A percentile compares a stretch with the other conserved stretches of the same genome.
phyloP scores from a whole-genome alignment of 805 yeast genomes.

The Debaryomyces maramus region DNA sequence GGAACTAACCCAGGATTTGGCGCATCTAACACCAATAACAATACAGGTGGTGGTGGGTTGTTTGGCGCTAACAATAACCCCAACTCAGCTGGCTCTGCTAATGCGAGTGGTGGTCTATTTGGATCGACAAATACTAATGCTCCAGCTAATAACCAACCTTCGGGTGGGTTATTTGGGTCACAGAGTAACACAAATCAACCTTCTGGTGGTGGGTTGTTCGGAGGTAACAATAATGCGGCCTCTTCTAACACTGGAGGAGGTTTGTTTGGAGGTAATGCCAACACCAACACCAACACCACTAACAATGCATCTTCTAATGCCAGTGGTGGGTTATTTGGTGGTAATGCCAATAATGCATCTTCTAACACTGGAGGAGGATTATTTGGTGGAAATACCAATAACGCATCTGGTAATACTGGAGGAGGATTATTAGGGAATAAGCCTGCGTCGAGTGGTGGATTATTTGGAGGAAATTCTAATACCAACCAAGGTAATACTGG shows the following conservation, averaged over 20 bases:
- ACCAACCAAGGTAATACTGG: constrained; percentile 10
- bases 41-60: constrained; percentile 13
- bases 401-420: constrained; percentile 4
- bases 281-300: no score
- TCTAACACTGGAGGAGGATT: constrained; percentile 17
- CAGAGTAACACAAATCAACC: constrained; percentile 1
- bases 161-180: constrained; percentile 9
- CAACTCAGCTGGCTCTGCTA: background rate
- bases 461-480: constrained; percentile 13
- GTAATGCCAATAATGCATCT: constrained; percentile 1
- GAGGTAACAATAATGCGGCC: background rate
- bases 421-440: constrained; percentile 32
- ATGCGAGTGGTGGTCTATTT: constrained; percentile 4
- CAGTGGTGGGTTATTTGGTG: constrained; percentile 11
- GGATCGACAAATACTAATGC: constrained; percentile 5
- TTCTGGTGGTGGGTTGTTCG: background rate
- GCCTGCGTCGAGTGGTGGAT: constrained; percentile 4
- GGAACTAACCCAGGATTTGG: constrained; percentile 1
- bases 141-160: background rate
- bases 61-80: constrained; percentile 15
- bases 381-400: constrained; percentile 15
- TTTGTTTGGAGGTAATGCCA: constrained; percentile 9
- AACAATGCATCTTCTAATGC: constrained; percentile 2
- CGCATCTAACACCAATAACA: constrained; percentile 3
- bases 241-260: constrained; percentile 8